Evolutionary conservation across 441 rosid species (phyloP), one percentile per base, ranked within the genome.

Genomic region (Corymbia citriodora): DNA sequence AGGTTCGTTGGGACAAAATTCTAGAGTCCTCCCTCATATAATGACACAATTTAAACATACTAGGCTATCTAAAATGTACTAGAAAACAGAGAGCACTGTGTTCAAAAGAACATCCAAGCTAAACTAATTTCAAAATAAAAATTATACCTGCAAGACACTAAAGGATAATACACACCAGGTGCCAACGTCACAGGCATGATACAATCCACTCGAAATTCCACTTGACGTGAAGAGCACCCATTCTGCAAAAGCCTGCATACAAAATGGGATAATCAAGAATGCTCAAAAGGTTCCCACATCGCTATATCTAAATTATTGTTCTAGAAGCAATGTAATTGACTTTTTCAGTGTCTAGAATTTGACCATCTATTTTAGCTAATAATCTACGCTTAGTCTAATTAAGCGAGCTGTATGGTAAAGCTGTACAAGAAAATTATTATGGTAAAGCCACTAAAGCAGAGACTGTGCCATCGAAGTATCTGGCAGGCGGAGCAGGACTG

Each of bases 141-240:
- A 21, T 45, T 48, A 79, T 95, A 96, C 99, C 98, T 98, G 99
- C 89, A 98, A 94, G 89, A 97, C 98, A 88, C 93, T 87, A 93
- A 92, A 98, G 89, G 94, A 94, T 92, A 98, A 92, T 87, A 89
- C 97, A 90, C 99, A 97, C 99, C 99, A 96, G 52, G 97, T 96
- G 92, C 99, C 99, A 49, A 97, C 99, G 90, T 97, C 99, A 89
- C 99, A 98, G 63, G 99, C 99, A 93, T 98, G 99, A 92, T 98
- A 98, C 88, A 98, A 91, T 90, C 97, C 99, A 91, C 99, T 98
- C 50, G 98, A 95, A 94, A 97, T 95, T 90, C 99, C 99, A 89
- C 99, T 98, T 29, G 95, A 93, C 18, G 99, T 98, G 93, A 95
- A 98, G 90, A 98, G 92, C 88, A 97, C 99, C 99, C 99, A 97